Base-by-base conservation (phyloP, 2,329 filamentous ascomycete species). In the Penicillium verrucosum region DNA sequence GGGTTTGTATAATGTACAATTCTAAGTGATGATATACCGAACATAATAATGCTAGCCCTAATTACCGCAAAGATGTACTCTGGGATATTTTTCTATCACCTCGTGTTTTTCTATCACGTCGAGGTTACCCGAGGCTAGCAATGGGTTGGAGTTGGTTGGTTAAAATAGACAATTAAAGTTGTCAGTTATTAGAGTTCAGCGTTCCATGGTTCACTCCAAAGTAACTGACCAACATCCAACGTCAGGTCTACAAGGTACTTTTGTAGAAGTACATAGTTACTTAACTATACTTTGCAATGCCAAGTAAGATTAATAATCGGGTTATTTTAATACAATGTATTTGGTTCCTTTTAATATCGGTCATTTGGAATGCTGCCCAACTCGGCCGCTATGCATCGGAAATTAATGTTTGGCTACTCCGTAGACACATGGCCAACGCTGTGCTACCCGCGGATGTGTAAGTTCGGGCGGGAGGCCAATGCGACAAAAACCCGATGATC, bases 351-450 rank as follows among this genome's bases (percentile, higher is more conserved):
- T 18, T 6, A 46, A n/a, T 11, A 1, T 27, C 16, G 3, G 32
- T 14, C n/a, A 21, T 23, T 27, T 37, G 30, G 10, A 56, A 52
- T 56, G 48, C 54, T 51, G 54, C 54, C 54, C 54, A 56, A 56
- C 48, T 45, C n/a, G 34, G 9, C 44, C 36, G 44, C 47, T 49
- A 21, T 18, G 44, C 23, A 14, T 52, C 42, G 48, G 48, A 52
- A 43, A 56, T 56, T 52, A 52, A 46, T 52, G 41, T 56, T 52
- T 56, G 48, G 54, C 41, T 56, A 21, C 36, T 38, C 36, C 36
- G 36, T 38, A 34, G 54, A 46, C 54, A 56, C 54, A 56, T 56
- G 54, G 54, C 54, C 51, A 50, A 52, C n/a, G 48, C 41, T 46
- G 49, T 44, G 25, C 47, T 30, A 51, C 25, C 48, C 34, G 48